Base-by-base conservation (phyloP, 352 stramenopile species). In the Globisporangium sylvaticum region DNA sequence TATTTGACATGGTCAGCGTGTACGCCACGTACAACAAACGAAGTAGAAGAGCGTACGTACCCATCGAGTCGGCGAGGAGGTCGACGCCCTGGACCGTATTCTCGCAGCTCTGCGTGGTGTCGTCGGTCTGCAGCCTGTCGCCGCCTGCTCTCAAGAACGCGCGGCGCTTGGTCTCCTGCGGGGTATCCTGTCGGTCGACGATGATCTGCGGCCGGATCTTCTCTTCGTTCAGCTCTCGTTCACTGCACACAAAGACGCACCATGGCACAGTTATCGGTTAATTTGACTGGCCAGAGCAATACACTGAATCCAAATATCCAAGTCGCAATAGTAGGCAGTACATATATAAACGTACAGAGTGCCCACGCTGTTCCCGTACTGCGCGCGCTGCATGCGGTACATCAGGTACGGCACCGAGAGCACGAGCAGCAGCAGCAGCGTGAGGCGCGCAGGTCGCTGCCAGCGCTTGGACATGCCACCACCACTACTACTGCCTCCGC, bases 151-250 rank as follows among this genome's bases (percentile, higher is more conserved):
- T 73, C 24, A 88, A 62, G 48, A 87, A 70, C 59, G 77, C 72
- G 56, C 85, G 77, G 6, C 78, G 71, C 4, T 77, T 74, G 5
- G 66, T 79, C 32, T 74, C 66, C 24, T 70, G 42, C 6, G 57
- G 60, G 4, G 24, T 69, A 20, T 74, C 61, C 6, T 66, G 55
- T 50, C 73, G 67, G 25, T 90, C 80, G 46, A 92, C 70, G 31
- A 92, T 77, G 67, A 90, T 90, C 39, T 81, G 57, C n/a, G 84
- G 80, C 9, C 73, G 77, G 58, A 92, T 89, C 54, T 66, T 73
- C 1, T 83, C 77, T 73, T 92, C 81, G 9, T 74, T 80, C 42
- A 90, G 72, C 52, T 87, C 76, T 24, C 76, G 58, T 0, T 70
- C 72, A 27, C 81, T 87, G 39, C 39, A 48, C 15, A 9, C 39